Percentiles rank a stretch among this genome's conserved stretches.
These are phyloP conservation scores for Hemisphaericaspora subhashii DNA, from an alignment of 1,139 yeast genomes.

Conservation along the genomic window DNA sequence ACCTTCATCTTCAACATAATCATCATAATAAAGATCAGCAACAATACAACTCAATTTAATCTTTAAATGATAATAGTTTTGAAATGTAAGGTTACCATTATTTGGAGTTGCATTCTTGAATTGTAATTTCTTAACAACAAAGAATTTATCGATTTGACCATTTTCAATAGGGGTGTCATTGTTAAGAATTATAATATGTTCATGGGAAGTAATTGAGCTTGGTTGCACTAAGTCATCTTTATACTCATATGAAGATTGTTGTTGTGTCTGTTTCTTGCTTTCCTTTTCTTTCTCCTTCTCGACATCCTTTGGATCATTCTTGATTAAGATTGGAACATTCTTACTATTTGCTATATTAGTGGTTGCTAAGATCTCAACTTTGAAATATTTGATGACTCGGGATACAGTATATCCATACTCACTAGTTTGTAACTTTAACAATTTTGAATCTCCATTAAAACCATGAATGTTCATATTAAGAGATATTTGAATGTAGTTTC, in stretches of 20 bases:
- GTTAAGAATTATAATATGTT: constrained; percentile 33
- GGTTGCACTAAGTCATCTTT: constrained; percentile 24
- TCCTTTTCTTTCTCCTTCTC: constrained; percentile 26
- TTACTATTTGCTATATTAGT: constrained; percentile 30
- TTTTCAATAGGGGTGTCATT: constrained; percentile 22
- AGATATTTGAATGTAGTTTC: constrained; percentile 44
- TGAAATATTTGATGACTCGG: constrained; percentile 40
- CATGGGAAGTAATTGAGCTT: constrained; percentile 22
- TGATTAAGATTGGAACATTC: constrained; percentile 34
- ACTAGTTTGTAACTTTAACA: constrained; percentile 34
- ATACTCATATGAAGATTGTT: constrained; percentile 9
- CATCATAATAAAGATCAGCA: constrained; percentile 46
- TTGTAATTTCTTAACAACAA: constrained; percentile 47
- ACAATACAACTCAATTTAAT: constrained; percentile 46
- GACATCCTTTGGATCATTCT: constrained; percentile 20
- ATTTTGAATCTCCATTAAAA: constrained; percentile 25
- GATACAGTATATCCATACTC: constrained; percentile 39
- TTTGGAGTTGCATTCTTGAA: constrained; percentile 66
- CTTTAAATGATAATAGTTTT: constrained; percentile 54
- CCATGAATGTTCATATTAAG: constrained; percentile 38
- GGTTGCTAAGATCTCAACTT: constrained; percentile 39
- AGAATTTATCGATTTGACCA: constrained; percentile 33
- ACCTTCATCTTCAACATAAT: constrained; percentile 37
- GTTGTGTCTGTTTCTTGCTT: constrained; percentile 15
- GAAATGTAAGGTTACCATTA: constrained; percentile 57